Conservation (phyloP, 1,284 basidiomycete species). For the Melanopsichium pennsylvanicum region DNA sequence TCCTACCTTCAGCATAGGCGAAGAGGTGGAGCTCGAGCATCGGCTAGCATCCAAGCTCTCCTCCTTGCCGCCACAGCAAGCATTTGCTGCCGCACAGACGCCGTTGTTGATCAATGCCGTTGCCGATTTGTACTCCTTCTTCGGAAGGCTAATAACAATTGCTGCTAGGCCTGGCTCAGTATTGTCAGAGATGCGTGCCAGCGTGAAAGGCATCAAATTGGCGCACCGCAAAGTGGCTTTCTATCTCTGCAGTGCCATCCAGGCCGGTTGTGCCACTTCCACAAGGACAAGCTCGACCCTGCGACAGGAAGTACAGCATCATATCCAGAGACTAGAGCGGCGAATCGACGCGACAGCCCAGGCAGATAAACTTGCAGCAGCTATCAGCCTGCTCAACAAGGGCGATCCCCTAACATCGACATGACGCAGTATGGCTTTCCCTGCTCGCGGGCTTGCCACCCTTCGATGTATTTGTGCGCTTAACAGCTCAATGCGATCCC, state of each 20-base stretch:
- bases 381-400: conserved; percentile 5
- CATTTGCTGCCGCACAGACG: conserved; percentile 13
- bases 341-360: conserved; percentile 2
- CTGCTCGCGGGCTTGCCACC: too few species aligned
- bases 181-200: not conserved
- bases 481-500: too few species aligned
- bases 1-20: conserved; percentile 1
- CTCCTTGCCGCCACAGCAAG: conserved; percentile 12
- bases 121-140: conserved; percentile 25
- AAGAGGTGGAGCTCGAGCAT: conserved; percentile 9
- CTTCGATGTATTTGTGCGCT: not conserved
- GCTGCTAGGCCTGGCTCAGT: not conserved
- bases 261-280: not conserved
- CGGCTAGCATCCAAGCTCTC: conserved; percentile 8
- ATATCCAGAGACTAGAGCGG: not conserved
- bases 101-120: conserved; percentile 24
- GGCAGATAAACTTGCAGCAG: conserved; percentile 26
- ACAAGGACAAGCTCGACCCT: not conserved
- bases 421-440: not conserved
- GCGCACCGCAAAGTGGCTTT: conserved; percentile 37
- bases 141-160: not conserved
- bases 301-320: conserved; percentile 1
- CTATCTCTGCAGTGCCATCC: conserved; percentile 17
- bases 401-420: not conserved
- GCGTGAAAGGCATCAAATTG: conserved; percentile 7